Base-by-base conservation (phyloP, 2,329 filamentous ascomycete genomes). In the Lachnellula subtilissima region DNA sequence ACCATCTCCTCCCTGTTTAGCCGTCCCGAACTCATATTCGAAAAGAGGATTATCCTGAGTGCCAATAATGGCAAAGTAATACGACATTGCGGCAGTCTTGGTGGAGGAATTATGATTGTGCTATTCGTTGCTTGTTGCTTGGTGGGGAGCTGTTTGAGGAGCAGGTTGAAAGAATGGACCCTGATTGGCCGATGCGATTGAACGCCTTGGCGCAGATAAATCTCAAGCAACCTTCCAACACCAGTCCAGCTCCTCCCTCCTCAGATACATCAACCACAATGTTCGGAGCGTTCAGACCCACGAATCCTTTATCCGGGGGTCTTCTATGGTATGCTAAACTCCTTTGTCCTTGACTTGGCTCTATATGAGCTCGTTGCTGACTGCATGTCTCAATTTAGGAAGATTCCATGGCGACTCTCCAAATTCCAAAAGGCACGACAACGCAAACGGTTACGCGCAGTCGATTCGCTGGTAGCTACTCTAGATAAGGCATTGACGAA, bases 41-140 rank as follows among this genome's bases (percentile, higher is more conserved):
- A 97, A 99, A 64, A 99, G 83, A 36, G 94, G 93, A 70, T 93
- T 95, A 78, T 99, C 94, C 67, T 91, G 89, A 22, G 91, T 95
- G 70, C 92, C 94, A 72, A 99, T 85, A 65, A 99, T 96, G 70
- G 89, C 89, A 76, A 99, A 97, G 78, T 97, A 97, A 81, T 97
- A 99, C 58, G 92, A 97, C 94, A 97, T 97, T 35, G 50, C 48
- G 39, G 28, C 25, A 28, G 23, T 52, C n/a, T 35, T 15, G 52
- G 19, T 52, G 48, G 47, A 52, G 51, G 51, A 52, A 54, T 11
- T 43, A 43, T 58, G 47, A 11, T 22, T 32, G 28, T 39, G 14
- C 5, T 12, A 28, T 7, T 25, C 3, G 40, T 45, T 37, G 28
- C 15, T 45, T 5, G 40, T 45, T 37, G 28, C 15, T 45, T 45